Percentiles rank a stretch among this genome's conserved stretches.
These are phyloP conservation scores for Fusarium sp. DNA, from an alignment of 2,329 filamentous ascomycete species.

Conservation along the genomic window DNA sequence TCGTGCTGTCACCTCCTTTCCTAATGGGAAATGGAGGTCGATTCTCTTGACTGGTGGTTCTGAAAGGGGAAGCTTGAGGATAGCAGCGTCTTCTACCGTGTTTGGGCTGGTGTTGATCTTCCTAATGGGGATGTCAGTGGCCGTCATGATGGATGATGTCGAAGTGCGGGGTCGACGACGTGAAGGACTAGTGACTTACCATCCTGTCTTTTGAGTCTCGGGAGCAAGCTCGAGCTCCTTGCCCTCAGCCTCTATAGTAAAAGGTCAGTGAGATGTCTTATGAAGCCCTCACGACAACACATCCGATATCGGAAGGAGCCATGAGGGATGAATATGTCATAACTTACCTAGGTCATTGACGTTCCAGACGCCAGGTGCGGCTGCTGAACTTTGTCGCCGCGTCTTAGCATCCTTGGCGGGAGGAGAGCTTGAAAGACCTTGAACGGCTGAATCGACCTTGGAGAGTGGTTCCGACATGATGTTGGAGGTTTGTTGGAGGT, in stretches of 20 bases:
- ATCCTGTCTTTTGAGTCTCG: conserved; percentile 89
- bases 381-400: conserved; percentile 78
- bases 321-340: neutral
- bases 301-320: conserved; percentile 24
- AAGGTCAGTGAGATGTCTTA: conserved; percentile 28
- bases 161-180: conserved; percentile 5
- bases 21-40: conserved; percentile 90
- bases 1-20: conserved; percentile 86
- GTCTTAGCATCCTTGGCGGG: conserved; percentile 67
- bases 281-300: neutral
- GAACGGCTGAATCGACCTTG: conserved; percentile 93
- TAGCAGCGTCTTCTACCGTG: conserved; percentile 83
- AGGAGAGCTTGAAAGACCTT: conserved; percentile 77
- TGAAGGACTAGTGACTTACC: conserved; percentile 66
- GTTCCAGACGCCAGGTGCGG: conserved; percentile 74
- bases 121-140: conserved; percentile 62
- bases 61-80: conserved; percentile 83
- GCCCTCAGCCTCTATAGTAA: conserved; percentile 73
- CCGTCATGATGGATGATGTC: neutral
- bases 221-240: conserved; percentile 78
- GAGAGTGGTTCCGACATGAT: conserved; percentile 69
- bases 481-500: conserved; percentile 30
- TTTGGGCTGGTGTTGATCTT: conserved; percentile 90
- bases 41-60: conserved; percentile 91
- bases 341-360: conserved; percentile 85